These are phyloP conservation scores for Pugionium dolabratum DNA, from an alignment of 345 rosid genomes.

Conservation along the genomic window DNA sequence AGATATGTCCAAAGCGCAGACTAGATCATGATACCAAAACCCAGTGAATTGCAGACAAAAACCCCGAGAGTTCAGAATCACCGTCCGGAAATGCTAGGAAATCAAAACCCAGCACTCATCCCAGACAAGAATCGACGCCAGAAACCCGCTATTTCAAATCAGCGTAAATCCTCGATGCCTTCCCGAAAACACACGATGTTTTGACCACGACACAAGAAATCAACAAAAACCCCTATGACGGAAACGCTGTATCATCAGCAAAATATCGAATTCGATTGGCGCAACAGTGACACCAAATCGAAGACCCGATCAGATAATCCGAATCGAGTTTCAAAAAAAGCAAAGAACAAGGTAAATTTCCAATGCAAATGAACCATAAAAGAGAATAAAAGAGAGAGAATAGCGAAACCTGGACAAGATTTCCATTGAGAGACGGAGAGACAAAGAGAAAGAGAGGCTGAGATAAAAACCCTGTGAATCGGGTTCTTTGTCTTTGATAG, in stretches of 20 bases:
- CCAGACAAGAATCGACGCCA: not conserved
- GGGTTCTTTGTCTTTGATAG: conserved; percentile 30
- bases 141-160: not conserved
- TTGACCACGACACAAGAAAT: conserved; percentile 10
- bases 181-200: not conserved
- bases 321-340: conserved; percentile 7
- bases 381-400: conserved; percentile 16
- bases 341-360: not conserved
- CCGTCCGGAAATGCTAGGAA: not conserved
- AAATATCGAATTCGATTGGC: conserved; percentile 9
- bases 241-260: not conserved
- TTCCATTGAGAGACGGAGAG: conserved; percentile 20
- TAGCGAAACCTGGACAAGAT: conserved; percentile 29
- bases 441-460: conserved; percentile 38
- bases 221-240: conserved; percentile 18
- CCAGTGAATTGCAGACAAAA: not conserved
- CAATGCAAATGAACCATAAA: not conserved
- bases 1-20: conserved; percentile 3
- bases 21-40: not conserved
- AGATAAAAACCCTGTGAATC: conserved; percentile 36
- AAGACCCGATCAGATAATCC: conserved; percentile 16
- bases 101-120: conserved; percentile 18
- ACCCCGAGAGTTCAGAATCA: not conserved
- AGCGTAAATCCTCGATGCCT: conserved; percentile 7
- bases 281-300: conserved; percentile 4